A percentile compares a stretch with the other conserved stretches of the same genome.
Conservation (phyloP, 2,329 filamentous ascomycete species). For the Pyricularia grisea region DNA sequence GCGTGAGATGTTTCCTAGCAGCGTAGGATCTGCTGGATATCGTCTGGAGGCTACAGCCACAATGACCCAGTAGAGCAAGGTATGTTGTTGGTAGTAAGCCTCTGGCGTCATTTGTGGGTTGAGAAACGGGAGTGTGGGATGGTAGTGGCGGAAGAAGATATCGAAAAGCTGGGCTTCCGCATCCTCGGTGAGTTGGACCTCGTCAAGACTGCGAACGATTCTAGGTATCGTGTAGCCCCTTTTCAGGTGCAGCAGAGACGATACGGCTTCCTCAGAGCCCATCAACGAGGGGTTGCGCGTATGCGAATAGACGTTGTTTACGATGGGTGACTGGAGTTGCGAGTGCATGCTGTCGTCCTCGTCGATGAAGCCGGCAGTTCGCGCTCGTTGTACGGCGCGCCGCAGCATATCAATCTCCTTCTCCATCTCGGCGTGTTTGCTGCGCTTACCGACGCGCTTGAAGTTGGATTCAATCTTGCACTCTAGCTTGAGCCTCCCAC, state of each 20-base stretch:
- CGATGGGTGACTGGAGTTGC: constrained; percentile 48
- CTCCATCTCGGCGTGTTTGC: constrained; percentile 79
- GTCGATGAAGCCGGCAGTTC: constrained; percentile 45
- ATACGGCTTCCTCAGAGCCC: constrained; percentile 60
- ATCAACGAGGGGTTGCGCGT: constrained; percentile 54
- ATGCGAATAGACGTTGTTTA: constrained; percentile 45
- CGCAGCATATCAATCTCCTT: constrained; percentile 66
- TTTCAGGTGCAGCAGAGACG: constrained; percentile 57
- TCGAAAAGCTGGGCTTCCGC: constrained; percentile 56
- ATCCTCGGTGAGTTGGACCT: constrained; percentile 54
- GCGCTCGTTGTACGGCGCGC: constrained; percentile 50
- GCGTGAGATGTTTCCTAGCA: constrained; percentile 59
- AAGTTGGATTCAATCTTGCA: constrained; percentile 87
- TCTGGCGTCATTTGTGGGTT: constrained; percentile 59
- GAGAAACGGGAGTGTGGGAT: constrained; percentile 70
- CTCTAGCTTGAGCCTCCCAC: constrained; percentile 67
- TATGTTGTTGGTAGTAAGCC: constrained; percentile 66
- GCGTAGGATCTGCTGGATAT: constrained; percentile 50
- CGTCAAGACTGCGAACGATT: constrained; percentile 52
- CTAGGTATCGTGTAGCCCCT: constrained; percentile 52
- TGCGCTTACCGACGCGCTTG: constrained; percentile 71
- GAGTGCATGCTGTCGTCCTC: constrained; percentile 42
- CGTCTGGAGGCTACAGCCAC: constrained; percentile 66
- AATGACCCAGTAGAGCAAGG: constrained; percentile 79
- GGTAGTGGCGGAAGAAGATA: constrained; percentile 68